Base-by-base conservation (phyloP, 192 early-diverging fungal genomes). In the Backusella liffmaniae region DNA sequence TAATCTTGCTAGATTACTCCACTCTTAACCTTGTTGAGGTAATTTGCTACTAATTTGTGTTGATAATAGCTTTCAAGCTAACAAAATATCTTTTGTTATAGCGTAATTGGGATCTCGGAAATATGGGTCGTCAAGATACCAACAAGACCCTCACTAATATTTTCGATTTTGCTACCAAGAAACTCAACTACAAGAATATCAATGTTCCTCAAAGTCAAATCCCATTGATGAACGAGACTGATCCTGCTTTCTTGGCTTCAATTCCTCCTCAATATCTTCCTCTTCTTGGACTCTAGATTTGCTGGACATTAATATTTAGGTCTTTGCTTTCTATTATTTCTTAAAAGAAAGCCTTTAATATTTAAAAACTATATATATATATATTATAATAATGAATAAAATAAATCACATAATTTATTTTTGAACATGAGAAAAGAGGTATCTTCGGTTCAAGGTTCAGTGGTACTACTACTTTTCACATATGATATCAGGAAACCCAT, bases 31-130 rank as follows among this genome's bases (percentile, higher is more conserved):
- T 91, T 29, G 75, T 90, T 44, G 90, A 91, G 44, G 75, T 76
- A 76, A 68, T 18, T n/a, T 36, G 10, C 46, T n/a, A 49, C 46
- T n/a, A n/a, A 49, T 73, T 35, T 18, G 1, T 34, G 18, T 59
- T 30, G 12, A 69, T 4, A 18, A 74, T 32, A 23, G 0, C 9
- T 39, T 39, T 39, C 1, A 65, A 13, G 10, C 16, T n/a, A 42
- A 46, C 15, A 13, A 72, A 9, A 30, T 66, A 23, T 34, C 8
- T 49, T 23, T 9, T 35, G 18, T 32, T 12, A 34, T 69, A 90
- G 80, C 66, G 83, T 59, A 90, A 88, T 85, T 94, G 90, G 88
- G 84, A 82, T 53, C 77, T 94, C 10, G 85, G 83, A 12, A 86
- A 83, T 79, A 75, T 92, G 49, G 89, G 88, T 6, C 77, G 82